Conservation (phyloP, 2,329 filamentous ascomycete genomes). For the Dactylonectria estremocensis region DNA sequence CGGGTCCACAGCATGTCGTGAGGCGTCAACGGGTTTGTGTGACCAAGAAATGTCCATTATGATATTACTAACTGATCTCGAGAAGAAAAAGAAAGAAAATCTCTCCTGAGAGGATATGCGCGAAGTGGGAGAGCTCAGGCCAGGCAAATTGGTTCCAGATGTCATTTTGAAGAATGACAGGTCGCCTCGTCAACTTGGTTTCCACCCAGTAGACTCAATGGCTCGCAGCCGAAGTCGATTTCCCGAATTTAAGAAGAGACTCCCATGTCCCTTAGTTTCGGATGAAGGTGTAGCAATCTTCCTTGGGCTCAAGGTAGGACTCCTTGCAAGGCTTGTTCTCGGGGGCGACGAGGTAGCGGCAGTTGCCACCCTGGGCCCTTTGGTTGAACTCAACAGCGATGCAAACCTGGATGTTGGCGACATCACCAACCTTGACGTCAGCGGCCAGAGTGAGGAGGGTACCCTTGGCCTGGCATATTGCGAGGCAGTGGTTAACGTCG, state of each 20-base stretch:
- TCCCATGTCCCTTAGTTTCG: slow-evolving; percentile 36
- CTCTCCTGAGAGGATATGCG: slow-evolving; percentile 9
- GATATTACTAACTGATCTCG: slow-evolving; percentile 18
- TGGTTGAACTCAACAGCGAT: slow-evolving; percentile 42
- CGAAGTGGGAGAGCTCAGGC: slow-evolving; percentile 11
- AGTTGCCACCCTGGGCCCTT: slow-evolving; percentile 39
- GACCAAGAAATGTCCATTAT: slow-evolving; percentile 24
- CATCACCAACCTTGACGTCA: slow-evolving; percentile 32
- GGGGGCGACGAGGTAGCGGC: slow-evolving; percentile 42
- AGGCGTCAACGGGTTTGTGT: no score
- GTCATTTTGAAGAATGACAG: slow-evolving; percentile 15
- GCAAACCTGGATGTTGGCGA: slow-evolving; percentile 40
- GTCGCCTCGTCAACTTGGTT: slow-evolving; percentile 17
- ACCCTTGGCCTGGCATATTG: slow-evolving; percentile 41
- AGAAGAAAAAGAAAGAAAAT: slow-evolving; percentile 29
- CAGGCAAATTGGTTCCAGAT: slow-evolving; percentile 9
- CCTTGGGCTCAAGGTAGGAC: slow-evolving; percentile 39
- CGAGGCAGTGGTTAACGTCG: slow-evolving; percentile 46
- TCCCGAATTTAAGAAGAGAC: background rate
- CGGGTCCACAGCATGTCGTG: no score
- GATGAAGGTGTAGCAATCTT: slow-evolving; percentile 40
- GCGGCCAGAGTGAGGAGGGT: slow-evolving; percentile 39
- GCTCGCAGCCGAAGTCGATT: background rate
- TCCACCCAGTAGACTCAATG: background rate
- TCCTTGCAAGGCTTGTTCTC: slow-evolving; percentile 44